These are phyloP conservation scores for Escovopsis sp. DNA, from an alignment of 2,329 filamentous ascomycete species.

Conservation along the genomic window DNA sequence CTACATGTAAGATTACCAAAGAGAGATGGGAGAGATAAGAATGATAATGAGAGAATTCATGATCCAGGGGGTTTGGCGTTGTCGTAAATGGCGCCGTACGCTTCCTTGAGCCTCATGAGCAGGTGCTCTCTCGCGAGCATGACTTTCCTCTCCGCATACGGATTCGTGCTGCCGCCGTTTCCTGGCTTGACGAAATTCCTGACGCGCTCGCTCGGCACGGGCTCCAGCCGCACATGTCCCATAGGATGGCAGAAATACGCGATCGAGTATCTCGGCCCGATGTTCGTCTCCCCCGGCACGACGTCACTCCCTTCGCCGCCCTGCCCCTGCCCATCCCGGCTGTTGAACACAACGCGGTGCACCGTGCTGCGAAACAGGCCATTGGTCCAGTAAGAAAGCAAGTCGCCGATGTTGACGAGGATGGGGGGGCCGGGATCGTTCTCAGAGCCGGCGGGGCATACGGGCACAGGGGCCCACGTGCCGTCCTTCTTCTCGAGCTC, in stretches of 20 bases:
- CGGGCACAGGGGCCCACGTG: constrained; percentile 48
- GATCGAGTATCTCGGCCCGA: constrained; percentile 45
- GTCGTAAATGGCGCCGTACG: constrained; percentile 40
- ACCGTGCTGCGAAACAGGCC: constrained; percentile 76
- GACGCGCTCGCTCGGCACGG: constrained; percentile 46
- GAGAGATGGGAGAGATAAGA: too few species aligned
- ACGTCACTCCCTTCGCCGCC: neutral
- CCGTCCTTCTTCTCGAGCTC: constrained; percentile 54
- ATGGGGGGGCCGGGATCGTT: constrained; percentile 51
- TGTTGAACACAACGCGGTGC: constrained; percentile 66
- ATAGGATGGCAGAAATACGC: constrained; percentile 55
- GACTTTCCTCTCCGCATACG: constrained; percentile 36
- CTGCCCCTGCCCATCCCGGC: constrained; percentile 10
- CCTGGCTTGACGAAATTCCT: constrained; percentile 21
- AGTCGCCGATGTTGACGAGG: constrained; percentile 59
- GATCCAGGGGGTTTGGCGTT: too few species aligned
- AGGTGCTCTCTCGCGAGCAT: constrained; percentile 51
- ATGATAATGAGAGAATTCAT: too few species aligned
- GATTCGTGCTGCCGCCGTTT: constrained; percentile 22
- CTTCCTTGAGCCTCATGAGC: constrained; percentile 42
- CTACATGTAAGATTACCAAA: too few species aligned
- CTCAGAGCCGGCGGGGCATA: constrained; percentile 46
- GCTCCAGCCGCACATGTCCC: constrained; percentile 32
- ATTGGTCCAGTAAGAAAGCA: constrained; percentile 77
- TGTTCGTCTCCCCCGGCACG: constrained; percentile 29